phyloP scores from a whole-genome alignment of 2,329 filamentous ascomycete species.

The Clonostachys rosea region DNA sequence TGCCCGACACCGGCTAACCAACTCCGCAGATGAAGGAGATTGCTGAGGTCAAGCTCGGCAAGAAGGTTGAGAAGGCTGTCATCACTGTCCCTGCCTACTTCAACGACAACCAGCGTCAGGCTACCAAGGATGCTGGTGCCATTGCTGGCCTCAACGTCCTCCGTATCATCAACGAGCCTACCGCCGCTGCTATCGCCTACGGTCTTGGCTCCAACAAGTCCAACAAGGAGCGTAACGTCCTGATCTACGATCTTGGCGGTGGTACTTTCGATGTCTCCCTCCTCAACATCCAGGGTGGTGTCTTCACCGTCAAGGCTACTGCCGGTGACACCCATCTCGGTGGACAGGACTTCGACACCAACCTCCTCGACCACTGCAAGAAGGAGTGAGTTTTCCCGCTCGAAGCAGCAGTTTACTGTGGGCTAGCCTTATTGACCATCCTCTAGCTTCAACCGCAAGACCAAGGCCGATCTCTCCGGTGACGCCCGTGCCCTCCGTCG shows the following conservation, averaged over 20 bases:
- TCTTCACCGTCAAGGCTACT: slow-evolving; percentile 98
- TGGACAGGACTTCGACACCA: slow-evolving; percentile 95
- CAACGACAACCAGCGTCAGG: slow-evolving; percentile 99
- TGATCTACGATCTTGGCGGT: slow-evolving; percentile 99
- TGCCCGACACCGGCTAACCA: slow-evolving; percentile 6
- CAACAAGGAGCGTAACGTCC: slow-evolving; percentile 96
- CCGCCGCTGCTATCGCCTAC: slow-evolving; percentile 96
- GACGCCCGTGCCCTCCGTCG: slow-evolving; percentile 92
- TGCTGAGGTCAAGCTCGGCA: slow-evolving; percentile 95
- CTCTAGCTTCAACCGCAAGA: slow-evolving; percentile 48
- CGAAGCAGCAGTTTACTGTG: slow-evolving; percentile 70
- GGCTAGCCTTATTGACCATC: slow-evolving; percentile 48
- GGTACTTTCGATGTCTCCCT: slow-evolving; percentile 99
- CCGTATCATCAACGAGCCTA: slow-evolving; percentile 99
- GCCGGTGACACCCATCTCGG: slow-evolving; percentile 96
- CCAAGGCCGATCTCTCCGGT: slow-evolving; percentile 69
- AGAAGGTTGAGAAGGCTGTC: slow-evolving; percentile 98
- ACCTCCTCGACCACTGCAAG: slow-evolving; percentile 93
- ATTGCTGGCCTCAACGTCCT: slow-evolving; percentile 97
- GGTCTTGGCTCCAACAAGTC: slow-evolving; percentile 94
- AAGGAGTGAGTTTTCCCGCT: slow-evolving; percentile 57
- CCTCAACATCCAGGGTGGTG: slow-evolving; percentile 97
- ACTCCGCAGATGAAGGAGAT: slow-evolving; percentile 90
- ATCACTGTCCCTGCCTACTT: slow-evolving; percentile 99
- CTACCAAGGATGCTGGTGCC: slow-evolving; percentile 98